Percentiles rank a stretch among this genome's conserved stretches.
Conservation (phyloP, 495 filamentous ascomycete species). For the Penicillium arizonense region DNA sequence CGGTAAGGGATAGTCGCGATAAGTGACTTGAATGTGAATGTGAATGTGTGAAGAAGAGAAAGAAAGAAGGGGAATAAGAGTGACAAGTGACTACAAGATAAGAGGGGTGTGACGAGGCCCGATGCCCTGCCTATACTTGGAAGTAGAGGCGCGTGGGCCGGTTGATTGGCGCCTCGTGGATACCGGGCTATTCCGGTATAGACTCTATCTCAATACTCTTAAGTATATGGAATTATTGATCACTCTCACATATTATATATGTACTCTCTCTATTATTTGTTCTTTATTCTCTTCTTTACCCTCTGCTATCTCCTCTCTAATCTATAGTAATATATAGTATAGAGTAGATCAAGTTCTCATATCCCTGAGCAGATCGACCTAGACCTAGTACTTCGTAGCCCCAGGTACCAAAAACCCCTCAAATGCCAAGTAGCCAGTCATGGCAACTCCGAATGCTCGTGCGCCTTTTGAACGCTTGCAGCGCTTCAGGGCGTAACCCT, state of each 20-base stretch:
- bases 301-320: background rate
- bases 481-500: slow-evolving; percentile 13
- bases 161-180: slow-evolving; percentile 28
- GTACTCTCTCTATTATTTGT: background rate
- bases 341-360: background rate
- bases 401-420: slow-evolving; percentile 3
- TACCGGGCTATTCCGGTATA: slow-evolving; percentile 19
- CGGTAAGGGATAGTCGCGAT: slow-evolving; percentile 22
- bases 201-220: background rate
- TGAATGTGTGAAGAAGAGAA: background rate
- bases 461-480: slow-evolving; percentile 10
- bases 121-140: slow-evolving; percentile 1
- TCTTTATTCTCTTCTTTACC: background rate
- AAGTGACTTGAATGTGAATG: background rate
- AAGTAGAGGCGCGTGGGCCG: slow-evolving; percentile 18
- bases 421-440: slow-evolving; percentile 10
- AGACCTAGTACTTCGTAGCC: background rate
- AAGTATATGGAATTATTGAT: too few species aligned
- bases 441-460: slow-evolving; percentile 5
- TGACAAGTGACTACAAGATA: background rate
- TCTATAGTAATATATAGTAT: too few species aligned
- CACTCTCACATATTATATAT: too few species aligned
- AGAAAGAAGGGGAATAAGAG: background rate
- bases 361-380: slow-evolving; percentile 1
- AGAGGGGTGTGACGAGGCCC: slow-evolving; percentile 9